Base-by-base conservation (phyloP, 176 grass and related monocot species). In the Oryza meridionalis region DNA sequence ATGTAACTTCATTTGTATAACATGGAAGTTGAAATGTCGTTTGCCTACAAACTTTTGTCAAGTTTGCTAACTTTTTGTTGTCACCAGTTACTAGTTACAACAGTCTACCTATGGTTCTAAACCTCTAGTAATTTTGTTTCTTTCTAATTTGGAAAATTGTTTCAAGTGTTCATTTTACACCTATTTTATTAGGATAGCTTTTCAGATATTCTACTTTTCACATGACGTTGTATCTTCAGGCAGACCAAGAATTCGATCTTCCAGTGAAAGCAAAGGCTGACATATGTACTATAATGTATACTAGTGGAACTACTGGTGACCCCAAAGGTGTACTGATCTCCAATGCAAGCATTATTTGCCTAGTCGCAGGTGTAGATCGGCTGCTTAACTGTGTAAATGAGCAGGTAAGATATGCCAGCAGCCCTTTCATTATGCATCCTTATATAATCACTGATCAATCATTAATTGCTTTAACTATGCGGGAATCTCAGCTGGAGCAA, bases 221-320 rank as follows among this genome's bases (percentile, higher is more conserved):
- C 37, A 37, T 61, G 84, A 9, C 64, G 43, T 79, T 53, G 21
- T 84, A 61, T 81, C 46, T 89, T 65, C 83, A 97, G 94, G 86
- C 88, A 7, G 64, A 81, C 86, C 75, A 86, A 89, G 53, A 93
- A 77, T 97, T 89, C 78, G 91, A 97, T 90, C 89, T 93, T 80
- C 91, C 94, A 67, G 70, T 27, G 79, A 93, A 93, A 76, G 62
- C 91, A 44, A 97, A 83, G 76, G 67, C 75, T 35, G 94, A 97
- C 74, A 96, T 84, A 87, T 96, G 91, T 77, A 97, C 94, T 53
- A 97, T 93, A 75, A 97, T 93, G 94, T 97, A 93, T 72, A 97
- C 94, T 9, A 93, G 94, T 93, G 94, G 94, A 89, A 93, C 91
- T 73, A 97, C 94, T 74, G 94, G 94, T 69, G 91, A 97, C 15